Evolutionary conservation across 257 asterid species (phyloP), one percentile per base, ranked within the genome.

Genomic region (Solanum arcanum): DNA sequence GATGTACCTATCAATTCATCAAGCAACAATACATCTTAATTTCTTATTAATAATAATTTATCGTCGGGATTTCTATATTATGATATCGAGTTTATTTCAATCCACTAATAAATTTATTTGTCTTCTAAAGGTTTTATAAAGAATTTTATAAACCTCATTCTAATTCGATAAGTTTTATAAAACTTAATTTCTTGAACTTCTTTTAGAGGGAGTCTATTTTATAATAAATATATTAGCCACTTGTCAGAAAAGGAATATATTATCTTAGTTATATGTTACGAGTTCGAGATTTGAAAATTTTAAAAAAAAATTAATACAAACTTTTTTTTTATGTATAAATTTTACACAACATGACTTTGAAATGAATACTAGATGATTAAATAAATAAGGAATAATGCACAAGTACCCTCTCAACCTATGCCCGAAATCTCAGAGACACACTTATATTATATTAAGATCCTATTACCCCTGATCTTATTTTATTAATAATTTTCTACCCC

Each of bases 271-370:
- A 8, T 27, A 59, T 59, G 2, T 59, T 59, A 8, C 20, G 3
- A 13, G 7, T 47, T 47, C 18, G 60, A 16, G n/a, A 21, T 0
- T 66, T 29, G 15, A 11, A 6, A 25, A 12, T 66, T 12, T 3
- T 0, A 3, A 2, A 0, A 6, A 18, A 18, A 5, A 6, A 16
- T 1, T 56, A 18, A 56, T 56, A 56, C 7, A 7, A 2, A 1
- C 20, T n/a, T 29, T 29, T 29, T 29, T 29, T 29, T 29, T 29
- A 29, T 29, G 29, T 29, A 29, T 29, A 29, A 29, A 29, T 29
- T 29, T 29, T 29, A 29, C 29, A 29, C 29, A 29, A 29, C 29
- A 29, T 29, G 29, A 29, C 29, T 29, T 29, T 29, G 29, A 29
- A 29, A 29, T 29, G 29, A 2, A 29, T 29, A 29, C 29, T 29